Conservation (phyloP, 2,329 filamentous ascomycete genomes). For the Arachnopeziza araneosa region DNA sequence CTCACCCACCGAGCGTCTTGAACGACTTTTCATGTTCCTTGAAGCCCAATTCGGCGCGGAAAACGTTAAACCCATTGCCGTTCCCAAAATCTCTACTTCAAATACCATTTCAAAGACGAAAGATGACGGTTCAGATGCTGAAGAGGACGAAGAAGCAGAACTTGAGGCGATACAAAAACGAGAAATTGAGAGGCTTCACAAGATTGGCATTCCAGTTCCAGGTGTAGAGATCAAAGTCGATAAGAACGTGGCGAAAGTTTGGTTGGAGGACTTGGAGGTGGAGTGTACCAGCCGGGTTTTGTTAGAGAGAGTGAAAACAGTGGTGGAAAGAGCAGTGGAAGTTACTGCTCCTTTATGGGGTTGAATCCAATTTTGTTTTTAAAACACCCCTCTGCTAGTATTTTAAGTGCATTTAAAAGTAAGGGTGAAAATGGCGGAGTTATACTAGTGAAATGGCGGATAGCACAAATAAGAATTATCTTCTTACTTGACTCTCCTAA, state of each 20-base stretch:
- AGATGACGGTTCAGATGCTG: constrained; percentile 16
- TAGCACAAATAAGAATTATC: neutral
- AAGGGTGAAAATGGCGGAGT: neutral
- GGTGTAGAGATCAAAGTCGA: constrained; percentile 84
- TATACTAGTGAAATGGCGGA: neutral
- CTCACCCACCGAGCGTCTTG: constrained; percentile 69
- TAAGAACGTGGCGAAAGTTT: constrained; percentile 80
- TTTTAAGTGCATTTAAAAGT: neutral
- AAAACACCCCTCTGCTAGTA: neutral
- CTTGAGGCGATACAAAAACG: constrained; percentile 37
- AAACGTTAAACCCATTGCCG: constrained; percentile 70
- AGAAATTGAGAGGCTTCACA: constrained; percentile 75
- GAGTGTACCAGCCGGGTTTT: constrained; percentile 77
- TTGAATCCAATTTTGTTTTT: neutral
- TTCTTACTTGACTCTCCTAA: too few relatives aligned
- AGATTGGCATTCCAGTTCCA: constrained; percentile 82
- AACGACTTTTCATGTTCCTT: constrained; percentile 88
- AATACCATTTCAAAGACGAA: constrained; percentile 5
- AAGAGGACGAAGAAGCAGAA: constrained; percentile 32
- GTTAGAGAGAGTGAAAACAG: constrained; percentile 77
- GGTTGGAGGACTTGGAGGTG: constrained; percentile 87
- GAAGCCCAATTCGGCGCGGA: constrained; percentile 92
- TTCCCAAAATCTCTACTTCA: constrained; percentile 47
- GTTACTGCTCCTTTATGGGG: constrained; percentile 67
- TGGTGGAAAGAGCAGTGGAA: constrained; percentile 86